Conservation (phyloP, 106 monocot genomes). For the Narthecium ossifragum region DNA sequence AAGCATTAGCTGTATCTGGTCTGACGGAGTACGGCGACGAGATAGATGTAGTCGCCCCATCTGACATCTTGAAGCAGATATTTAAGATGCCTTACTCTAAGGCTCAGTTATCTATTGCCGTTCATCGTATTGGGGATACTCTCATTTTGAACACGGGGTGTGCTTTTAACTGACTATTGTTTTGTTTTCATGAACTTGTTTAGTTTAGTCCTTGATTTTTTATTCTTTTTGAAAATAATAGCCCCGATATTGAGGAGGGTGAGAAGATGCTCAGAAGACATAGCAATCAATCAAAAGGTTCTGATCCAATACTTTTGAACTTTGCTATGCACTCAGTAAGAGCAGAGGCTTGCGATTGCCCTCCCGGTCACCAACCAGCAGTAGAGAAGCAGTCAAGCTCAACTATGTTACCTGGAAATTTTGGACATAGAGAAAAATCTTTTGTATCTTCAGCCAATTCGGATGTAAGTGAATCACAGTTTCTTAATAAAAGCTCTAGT, state of each 20-base stretch:
- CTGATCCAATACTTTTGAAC: slow-evolving; percentile 74
- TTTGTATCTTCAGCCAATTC: slow-evolving; percentile 39
- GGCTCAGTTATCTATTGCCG: slow-evolving; percentile 78
- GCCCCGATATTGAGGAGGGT: slow-evolving; percentile 86
- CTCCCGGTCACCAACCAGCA: slow-evolving; percentile 57
- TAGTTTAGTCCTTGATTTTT: not conserved
- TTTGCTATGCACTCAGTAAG: slow-evolving; percentile 98
- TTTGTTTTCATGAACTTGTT: not conserved
- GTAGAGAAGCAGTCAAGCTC: slow-evolving; percentile 32
- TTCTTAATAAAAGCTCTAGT: slow-evolving; percentile 33
- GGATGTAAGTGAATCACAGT: slow-evolving; percentile 26
- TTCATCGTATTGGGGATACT: slow-evolving; percentile 90
- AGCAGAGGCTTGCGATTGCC: slow-evolving; percentile 99
- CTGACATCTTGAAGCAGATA: slow-evolving; percentile 95
- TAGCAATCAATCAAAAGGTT: slow-evolving; percentile 48
- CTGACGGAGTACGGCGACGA: slow-evolving; percentile 90
- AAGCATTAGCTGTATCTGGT: slow-evolving; percentile 87
- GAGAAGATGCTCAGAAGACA: slow-evolving; percentile 81
- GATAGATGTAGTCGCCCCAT: slow-evolving; percentile 88
- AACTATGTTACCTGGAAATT: slow-evolving; percentile 53
- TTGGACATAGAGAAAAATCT: slow-evolving; percentile 30
- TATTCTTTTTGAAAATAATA: slow-evolving; percentile 11
- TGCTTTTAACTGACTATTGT: slow-evolving; percentile 3
- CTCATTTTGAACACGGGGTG: slow-evolving; percentile 97
- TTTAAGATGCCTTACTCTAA: slow-evolving; percentile 99